Conservation (phyloP, 345 rosid species). For the Hypericum androsaemum region DNA sequence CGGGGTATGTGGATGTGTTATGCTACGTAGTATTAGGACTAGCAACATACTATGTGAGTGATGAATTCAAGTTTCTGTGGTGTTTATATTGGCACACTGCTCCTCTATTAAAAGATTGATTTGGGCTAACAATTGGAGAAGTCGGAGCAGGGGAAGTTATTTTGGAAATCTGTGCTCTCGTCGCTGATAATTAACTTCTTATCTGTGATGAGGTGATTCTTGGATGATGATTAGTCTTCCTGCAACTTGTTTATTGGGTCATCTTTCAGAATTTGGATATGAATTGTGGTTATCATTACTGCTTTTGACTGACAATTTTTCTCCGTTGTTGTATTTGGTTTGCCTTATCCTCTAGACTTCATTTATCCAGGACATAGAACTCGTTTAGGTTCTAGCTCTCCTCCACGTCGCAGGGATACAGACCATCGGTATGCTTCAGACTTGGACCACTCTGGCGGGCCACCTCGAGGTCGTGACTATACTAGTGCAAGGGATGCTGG, state of each 20-base stretch:
- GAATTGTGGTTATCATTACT: conserved; percentile 10
- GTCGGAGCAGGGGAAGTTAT: conserved; percentile 13
- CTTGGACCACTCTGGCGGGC: conserved; percentile 48
- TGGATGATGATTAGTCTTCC: conserved; percentile 21
- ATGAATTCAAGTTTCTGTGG: conserved; percentile 13
- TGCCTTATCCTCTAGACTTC: conserved; percentile 25
- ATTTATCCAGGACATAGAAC: conserved; percentile 59
- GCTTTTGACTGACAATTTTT: conserved; percentile 12
- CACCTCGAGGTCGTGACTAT: conserved; percentile 39
- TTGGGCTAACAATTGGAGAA: conserved; percentile 17
- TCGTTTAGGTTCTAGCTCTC: conserved; percentile 74
- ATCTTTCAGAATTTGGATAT: conserved; percentile 17
- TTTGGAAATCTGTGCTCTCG: conserved; percentile 7
- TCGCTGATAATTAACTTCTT: conserved; percentile 12
- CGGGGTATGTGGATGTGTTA: conserved; percentile 18
- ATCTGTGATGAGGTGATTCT: conserved; percentile 14
- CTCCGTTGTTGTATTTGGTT: conserved; percentile 10
- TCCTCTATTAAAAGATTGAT: conserved; percentile 10
- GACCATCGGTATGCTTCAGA: conserved; percentile 49
- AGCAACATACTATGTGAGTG: conserved; percentile 14
- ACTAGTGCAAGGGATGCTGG: conserved; percentile 52
- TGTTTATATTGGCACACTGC: conserved; percentile 15
- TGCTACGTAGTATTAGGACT: conserved; percentile 15
- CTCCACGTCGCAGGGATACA: conserved; percentile 44
- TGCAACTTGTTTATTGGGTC: conserved; percentile 20